Evolutionary conservation across 352 stramenopile species (phyloP).

Genomic region (Globisporangium yorkense): DNA sequence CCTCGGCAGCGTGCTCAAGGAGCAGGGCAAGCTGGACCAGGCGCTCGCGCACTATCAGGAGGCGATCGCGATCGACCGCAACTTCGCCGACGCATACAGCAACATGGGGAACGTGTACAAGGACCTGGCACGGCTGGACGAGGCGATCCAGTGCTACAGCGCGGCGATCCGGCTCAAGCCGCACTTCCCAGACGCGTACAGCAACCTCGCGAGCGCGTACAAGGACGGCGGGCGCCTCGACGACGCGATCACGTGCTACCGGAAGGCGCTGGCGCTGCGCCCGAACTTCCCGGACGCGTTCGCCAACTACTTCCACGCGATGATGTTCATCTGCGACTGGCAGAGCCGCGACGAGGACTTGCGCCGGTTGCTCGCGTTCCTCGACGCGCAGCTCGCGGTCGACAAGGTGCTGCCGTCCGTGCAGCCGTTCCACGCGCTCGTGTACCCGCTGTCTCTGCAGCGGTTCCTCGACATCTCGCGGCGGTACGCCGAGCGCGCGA

Average conservation of each 20-base stretch:
- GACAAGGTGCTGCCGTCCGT: constrained; percentile 66
- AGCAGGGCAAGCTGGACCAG: constrained; percentile 91
- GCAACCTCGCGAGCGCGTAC: constrained; percentile 90
- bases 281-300: constrained; percentile 91
- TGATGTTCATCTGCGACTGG: constrained; percentile 93
- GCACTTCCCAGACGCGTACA: constrained; percentile 88
- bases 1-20: constrained; percentile 92
- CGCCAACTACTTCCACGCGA: constrained; percentile 90
- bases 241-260: constrained; percentile 91
- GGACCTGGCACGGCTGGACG: constrained; percentile 80
- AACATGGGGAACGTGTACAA: constrained; percentile 96
- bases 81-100: constrained; percentile 90
- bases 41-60: constrained; percentile 93
- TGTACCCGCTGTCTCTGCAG: constrained; percentile 85
- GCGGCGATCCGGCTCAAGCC: constrained; percentile 89
- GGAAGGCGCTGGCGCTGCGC: constrained; percentile 86
- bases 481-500: constrained; percentile 77
- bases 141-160: constrained; percentile 88
- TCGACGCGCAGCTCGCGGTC: constrained; percentile 17
- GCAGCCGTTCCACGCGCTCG: constrained; percentile 91
- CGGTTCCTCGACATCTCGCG: constrained; percentile 70
- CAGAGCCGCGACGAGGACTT: constrained; percentile 74
- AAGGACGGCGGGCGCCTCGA: constrained; percentile 87
- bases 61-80: constrained; percentile 90
- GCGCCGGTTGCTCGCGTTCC: constrained; percentile 28